phyloP scores from a whole-genome alignment of 2,329 filamentous ascomycete species.

The Xylariaceae sp. region DNA sequence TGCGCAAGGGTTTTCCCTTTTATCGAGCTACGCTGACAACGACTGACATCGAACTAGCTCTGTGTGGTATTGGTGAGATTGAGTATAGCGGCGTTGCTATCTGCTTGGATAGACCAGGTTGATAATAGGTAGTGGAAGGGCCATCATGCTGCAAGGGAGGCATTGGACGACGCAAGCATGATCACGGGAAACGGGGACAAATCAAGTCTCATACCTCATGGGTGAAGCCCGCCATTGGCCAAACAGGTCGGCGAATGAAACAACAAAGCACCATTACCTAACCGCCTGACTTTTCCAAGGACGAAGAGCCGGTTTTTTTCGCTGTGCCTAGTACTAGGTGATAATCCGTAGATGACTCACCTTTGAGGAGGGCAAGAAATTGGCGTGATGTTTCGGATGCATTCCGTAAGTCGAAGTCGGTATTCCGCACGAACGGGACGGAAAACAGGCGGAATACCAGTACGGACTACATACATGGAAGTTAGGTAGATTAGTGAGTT shows the following conservation, averaged over 20 bases:
- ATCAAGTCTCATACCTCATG: neutral
- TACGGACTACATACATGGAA: too few relatives aligned
- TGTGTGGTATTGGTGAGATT: conserved; percentile 8
- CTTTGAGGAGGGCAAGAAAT: neutral
- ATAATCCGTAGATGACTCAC: too few relatives aligned
- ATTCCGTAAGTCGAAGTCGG: neutral
- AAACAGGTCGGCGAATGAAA: neutral
- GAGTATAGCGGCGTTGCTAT: conserved; percentile 5
- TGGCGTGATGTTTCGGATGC: neutral
- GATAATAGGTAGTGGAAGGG: too few relatives aligned
- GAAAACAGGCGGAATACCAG: neutral
- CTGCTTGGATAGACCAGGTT: conserved; percentile 4
- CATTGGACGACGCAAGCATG: conserved; percentile 14
- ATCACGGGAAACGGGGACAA: conserved; percentile 5
- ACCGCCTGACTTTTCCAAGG: neutral
- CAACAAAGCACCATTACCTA: neutral
- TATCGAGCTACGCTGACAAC: conserved; percentile 5
- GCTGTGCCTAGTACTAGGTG: too few relatives aligned
- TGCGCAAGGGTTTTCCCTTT: neutral
- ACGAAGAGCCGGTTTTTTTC: too few relatives aligned
- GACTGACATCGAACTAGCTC: neutral
- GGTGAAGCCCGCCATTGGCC: neutral
- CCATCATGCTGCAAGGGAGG: neutral
- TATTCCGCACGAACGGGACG: neutral
- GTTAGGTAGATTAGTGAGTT: too few relatives aligned